A percentile compares a stretch with the other conserved stretches of the same genome.
phyloP scores from a whole-genome alignment of 768 basidiomycete genomes.

The Trametes cingulata region DNA sequence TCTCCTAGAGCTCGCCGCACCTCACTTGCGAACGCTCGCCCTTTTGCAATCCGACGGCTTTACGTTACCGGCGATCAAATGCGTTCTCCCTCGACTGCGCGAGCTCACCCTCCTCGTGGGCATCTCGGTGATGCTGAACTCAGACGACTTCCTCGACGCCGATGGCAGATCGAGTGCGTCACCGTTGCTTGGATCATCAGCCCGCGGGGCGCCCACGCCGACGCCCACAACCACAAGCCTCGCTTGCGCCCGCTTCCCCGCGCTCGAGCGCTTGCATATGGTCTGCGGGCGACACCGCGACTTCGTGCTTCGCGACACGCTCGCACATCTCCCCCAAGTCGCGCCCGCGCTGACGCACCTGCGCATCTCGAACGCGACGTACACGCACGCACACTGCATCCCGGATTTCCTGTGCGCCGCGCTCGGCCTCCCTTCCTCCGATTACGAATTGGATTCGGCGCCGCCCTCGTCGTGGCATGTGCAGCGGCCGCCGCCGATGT shows the following conservation, averaged over 20 bases:
- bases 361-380: constrained; percentile 19
- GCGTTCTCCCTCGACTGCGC: constrained; percentile 11
- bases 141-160: not conserved
- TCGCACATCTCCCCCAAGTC: constrained; percentile 9
- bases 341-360: constrained; percentile 20
- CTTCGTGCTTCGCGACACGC: constrained; percentile 14
- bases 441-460: not conserved
- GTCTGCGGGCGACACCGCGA: constrained; percentile 20
- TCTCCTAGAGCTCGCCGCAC: constrained; percentile 7
- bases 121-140: constrained; percentile 11
- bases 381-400: constrained; percentile 18
- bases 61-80: constrained; percentile 5
- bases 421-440: not conserved
- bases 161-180: not conserved
- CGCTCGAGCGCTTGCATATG: constrained; percentile 16
- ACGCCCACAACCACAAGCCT: not conserved
- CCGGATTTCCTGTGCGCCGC: constrained; percentile 11
- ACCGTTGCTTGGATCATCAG: not conserved
- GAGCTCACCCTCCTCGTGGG: constrained; percentile 20
- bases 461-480: not conserved
- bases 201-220: not conserved
- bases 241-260: constrained; percentile 12
- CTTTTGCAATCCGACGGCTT: constrained; percentile 16
- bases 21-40: constrained; percentile 16
- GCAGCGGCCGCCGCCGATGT: not conserved